Base-by-base conservation (phyloP, 768 basidiomycete species). In the Russula emetica region DNA sequence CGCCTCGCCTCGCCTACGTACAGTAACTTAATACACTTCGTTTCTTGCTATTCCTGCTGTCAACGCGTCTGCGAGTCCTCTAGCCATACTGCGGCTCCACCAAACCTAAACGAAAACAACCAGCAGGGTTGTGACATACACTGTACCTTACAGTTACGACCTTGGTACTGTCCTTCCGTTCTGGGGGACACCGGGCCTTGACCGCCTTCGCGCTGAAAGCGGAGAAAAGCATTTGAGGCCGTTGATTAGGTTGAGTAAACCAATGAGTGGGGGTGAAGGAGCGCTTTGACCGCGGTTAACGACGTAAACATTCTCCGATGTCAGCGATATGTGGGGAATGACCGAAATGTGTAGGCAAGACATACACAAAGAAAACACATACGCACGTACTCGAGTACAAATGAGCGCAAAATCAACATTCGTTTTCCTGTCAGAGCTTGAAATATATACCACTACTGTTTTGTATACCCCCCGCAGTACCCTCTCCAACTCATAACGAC, bases 401-500 rank as follows among this genome's bases (percentile, higher is more conserved):
- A 42, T 42, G 18, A n/a, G 20, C 20, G 42, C 20, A 44, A n/a
- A 2, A n/a, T 44, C 44, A 44, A 40, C 16, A 14, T 14, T 30
- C 30, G 30, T 30, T 34, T 34, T 34, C 32, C 20, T 7, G 42
- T 20, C 42, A 42, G 42, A 42, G 42, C 42, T 42, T 7, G 42
- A 44, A n/a, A 44, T n/a, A 58, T 65, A 82, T 83, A 36, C 70
- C 71, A 69, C 85, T 80, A 61, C 82, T 84, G 22, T 76, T 76
- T 66, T 85, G 84, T 28, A 86, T 70, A 42, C 9, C 38, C 4
- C 85, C 68, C 70, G 18, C 70, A 72, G 18, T 70, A 72, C 16
- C 77, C 77, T 60, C 77, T 26, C 82, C 82, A 84, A 63, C 75
- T 79, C 60, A 84, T 68, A 67, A 86, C 84, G 53, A 74, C 32